A percentile compares a stretch with the other conserved stretches of the same genome.
Conservation (phyloP, 78 protist species). For the Reticulomyxa filosa region DNA sequence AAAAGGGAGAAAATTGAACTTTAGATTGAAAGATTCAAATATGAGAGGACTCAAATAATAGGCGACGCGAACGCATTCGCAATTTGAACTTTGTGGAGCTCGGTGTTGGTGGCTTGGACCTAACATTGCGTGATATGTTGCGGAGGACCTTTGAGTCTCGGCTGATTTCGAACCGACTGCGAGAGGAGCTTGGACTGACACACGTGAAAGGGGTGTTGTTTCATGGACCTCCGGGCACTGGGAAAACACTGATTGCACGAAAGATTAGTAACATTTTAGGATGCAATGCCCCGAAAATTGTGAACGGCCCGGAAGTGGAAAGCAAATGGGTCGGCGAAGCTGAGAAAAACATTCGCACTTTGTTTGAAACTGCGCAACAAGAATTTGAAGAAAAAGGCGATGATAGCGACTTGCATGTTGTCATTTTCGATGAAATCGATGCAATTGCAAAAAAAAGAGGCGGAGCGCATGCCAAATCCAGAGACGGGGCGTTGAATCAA, state of each 20-base stretch:
- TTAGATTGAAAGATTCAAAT: too few relatives aligned
- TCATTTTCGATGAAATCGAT: conserved; percentile 33
- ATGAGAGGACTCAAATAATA: too few relatives aligned
- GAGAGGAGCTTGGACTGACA: too few relatives aligned
- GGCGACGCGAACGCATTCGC: too few relatives aligned
- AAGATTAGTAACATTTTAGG: conserved; percentile 34
- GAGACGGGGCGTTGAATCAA: conserved; percentile 7
- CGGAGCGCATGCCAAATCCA: neutral
- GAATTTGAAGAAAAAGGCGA: conserved; percentile 8
- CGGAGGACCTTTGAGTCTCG: too few relatives aligned
- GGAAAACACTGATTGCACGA: conserved; percentile 30
- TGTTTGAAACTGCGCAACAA: conserved; percentile 13
- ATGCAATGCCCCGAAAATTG: neutral
- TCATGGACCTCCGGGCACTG: conserved; percentile 95
- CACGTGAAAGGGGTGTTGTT: conserved; percentile 49
- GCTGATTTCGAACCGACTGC: too few relatives aligned
- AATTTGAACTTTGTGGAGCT: too few relatives aligned
- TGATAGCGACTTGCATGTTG: conserved; percentile 17
- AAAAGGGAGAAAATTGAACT: too few relatives aligned
- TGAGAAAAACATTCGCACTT: conserved; percentile 23
- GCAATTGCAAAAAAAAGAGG: conserved; percentile 11
- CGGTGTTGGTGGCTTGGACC: too few relatives aligned
- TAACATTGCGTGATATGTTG: too few relatives aligned
- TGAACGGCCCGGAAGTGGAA: conserved; percentile 15
- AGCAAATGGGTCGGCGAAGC: conserved; percentile 25